Conservation (phyloP, 1,139 yeast genomes). For the Kurtzmaniella quercitrusa region DNA sequence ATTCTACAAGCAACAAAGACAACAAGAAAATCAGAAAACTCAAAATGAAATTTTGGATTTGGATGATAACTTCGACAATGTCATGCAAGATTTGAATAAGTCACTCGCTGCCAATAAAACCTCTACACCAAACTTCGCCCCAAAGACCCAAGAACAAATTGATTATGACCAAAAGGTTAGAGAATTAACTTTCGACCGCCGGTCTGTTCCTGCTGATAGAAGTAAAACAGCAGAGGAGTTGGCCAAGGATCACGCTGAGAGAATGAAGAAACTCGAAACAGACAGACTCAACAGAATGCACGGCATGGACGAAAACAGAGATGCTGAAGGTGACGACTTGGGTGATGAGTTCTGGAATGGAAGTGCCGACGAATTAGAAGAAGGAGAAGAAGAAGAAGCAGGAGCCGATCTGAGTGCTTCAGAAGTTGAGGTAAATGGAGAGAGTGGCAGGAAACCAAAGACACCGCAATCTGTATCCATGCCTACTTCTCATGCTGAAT, state of each 20-base stretch:
- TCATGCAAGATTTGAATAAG: constrained; percentile 54
- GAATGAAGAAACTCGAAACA: constrained; percentile 64
- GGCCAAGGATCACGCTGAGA: constrained; percentile 62
- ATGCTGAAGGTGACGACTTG: constrained; percentile 66
- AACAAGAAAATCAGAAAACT: constrained; percentile 66
- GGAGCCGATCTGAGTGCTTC: constrained; percentile 17
- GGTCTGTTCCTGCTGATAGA: constrained; percentile 95
- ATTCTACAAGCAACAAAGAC: constrained; percentile 84
- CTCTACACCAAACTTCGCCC: constrained; percentile 17
- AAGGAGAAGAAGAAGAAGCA: constrained; percentile 27
- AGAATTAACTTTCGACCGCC: constrained; percentile 75
- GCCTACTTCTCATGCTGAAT: constrained; percentile 61
- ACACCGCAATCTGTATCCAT: constrained; percentile 25
- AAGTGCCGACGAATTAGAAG: constrained; percentile 36
- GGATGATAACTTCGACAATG: constrained; percentile 74
- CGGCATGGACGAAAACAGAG: constrained; percentile 54
- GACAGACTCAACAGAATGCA: constrained; percentile 84
- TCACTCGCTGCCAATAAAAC: constrained; percentile 11
- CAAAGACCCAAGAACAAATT: constrained; percentile 42
- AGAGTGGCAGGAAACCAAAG: constrained; percentile 12
- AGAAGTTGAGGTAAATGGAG: constrained; percentile 12
- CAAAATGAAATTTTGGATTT: constrained; percentile 70
- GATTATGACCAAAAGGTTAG: constrained; percentile 76
- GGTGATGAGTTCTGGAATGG: constrained; percentile 58
- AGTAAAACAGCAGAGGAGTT: constrained; percentile 91